phyloP scores from a whole-genome alignment of 2,329 filamentous ascomycete genomes.

The Helotiales sp. region DNA sequence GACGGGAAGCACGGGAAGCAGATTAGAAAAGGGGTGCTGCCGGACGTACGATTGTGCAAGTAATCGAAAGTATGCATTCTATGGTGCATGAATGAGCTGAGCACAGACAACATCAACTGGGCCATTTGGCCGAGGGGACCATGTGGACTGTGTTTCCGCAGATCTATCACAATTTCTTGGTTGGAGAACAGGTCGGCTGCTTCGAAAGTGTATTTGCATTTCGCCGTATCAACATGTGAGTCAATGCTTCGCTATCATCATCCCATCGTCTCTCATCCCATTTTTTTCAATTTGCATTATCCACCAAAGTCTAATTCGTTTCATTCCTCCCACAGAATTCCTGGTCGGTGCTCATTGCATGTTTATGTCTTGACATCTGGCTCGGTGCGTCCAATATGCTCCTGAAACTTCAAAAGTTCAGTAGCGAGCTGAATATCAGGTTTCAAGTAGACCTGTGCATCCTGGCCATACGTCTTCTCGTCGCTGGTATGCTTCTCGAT shows the following conservation, averaged over 20 bases:
- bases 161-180: background rate
- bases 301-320: background rate
- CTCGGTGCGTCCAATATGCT: constrained; percentile 88
- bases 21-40: background rate
- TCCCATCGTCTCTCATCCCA: background rate
- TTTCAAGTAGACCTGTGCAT: constrained; percentile 92
- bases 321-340: background rate
- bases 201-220: background rate
- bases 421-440: constrained; percentile 86
- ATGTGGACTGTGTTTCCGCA: no score
- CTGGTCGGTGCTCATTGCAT: background rate
- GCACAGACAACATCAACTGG: no score
- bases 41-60: background rate
- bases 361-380: constrained; percentile 92
- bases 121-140: no score
- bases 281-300: background rate
- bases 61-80: no score
- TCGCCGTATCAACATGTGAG: background rate
- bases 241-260: background rate
- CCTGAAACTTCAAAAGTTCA: constrained; percentile 85
- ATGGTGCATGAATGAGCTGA: no score
- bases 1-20: background rate
- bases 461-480: constrained; percentile 71
- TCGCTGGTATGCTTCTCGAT: constrained; percentile 94
- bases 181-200: background rate